Percentiles rank a stretch among this genome's conserved stretches.
These are phyloP conservation scores for Monosporascus sp. DNA, from an alignment of 2,329 filamentous ascomycete species.

Conservation along the genomic window DNA sequence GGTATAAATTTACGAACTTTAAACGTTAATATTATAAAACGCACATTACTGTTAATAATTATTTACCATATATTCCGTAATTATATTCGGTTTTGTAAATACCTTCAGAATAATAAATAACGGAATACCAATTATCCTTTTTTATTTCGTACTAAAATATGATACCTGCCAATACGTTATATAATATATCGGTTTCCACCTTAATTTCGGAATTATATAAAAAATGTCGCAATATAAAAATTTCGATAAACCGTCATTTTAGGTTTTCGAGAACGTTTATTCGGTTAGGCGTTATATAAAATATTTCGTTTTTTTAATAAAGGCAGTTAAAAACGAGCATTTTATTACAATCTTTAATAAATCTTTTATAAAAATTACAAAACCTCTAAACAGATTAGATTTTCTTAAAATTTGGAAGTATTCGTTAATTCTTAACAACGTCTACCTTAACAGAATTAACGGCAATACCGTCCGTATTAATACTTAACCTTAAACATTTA, in stretches of 20 bases:
- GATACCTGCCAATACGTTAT: background rate
- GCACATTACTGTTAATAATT: background rate
- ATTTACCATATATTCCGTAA: background rate
- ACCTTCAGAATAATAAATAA: background rate
- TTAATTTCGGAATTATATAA: background rate
- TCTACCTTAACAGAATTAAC: background rate
- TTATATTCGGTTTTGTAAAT: background rate
- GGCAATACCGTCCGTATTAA: background rate
- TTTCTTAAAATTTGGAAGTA: background rate
- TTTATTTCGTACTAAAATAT: background rate
- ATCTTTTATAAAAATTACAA: conserved; percentile 3
- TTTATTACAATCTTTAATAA: conserved; percentile 1
- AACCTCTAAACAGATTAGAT: conserved; percentile 1
- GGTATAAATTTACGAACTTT: background rate
- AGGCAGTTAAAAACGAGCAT: background rate
- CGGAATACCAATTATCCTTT: background rate
- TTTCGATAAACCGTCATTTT: background rate
- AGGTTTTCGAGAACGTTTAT: background rate
- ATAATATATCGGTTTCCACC: background rate
- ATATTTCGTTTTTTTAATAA: no score
- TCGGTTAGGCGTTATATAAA: background rate
- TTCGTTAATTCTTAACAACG: background rate
- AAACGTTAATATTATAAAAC: background rate
- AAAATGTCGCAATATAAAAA: background rate
- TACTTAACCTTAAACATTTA: background rate